Evolutionary conservation across 106 monocot genomes (phyloP), one percentile per base, ranked within the genome.

Genomic region (Dactylorhiza incarnata): DNA sequence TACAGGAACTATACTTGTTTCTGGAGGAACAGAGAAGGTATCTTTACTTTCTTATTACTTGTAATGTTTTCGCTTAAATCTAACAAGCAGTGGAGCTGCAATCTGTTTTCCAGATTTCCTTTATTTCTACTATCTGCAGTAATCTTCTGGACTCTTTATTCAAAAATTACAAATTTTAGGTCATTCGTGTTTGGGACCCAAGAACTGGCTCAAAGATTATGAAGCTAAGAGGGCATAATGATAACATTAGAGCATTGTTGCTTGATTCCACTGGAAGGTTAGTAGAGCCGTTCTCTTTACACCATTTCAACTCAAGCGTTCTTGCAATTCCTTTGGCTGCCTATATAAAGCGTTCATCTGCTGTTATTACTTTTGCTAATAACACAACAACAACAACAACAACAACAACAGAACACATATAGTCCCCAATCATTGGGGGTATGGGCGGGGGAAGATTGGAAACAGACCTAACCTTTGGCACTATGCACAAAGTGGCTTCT

Each of bases 21-120:
- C 97, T 83, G 97, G 97, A 55, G 97, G 97, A 75, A 99, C 94
- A 46, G 97, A 99, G 80, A 99, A 99, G 89, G 96, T 86, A 78
- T 25, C 13, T 43, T 76, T 45, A 51, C 3, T 44, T 72, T 73
- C 59, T 23, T 37, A 70, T 56, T 45, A 54, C 50, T 74, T 74
- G 22, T 66, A 13, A 14, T 51, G 20, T 9, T 68, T 69, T 66
- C 55, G 15, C 48, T 56, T 59, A 6, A 20, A 45, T 16, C 49
- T 6, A 48, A 22, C 44, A n/a, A n/a, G n/a, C 17, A 24, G 72
- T 16, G 49, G n/a, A 19, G 22, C 23, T 47, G 3, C 68, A 52
- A 55, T 14, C 24, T 53, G 17, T 78, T 4, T 10, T 23, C 24
- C 37, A 37, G 37, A 44, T 26, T 9, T 29, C 6, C 2, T 56